Evolutionary conservation across 2,329 filamentous ascomycete genomes (phyloP).

Genomic region (Trichocomaceae sp.): DNA sequence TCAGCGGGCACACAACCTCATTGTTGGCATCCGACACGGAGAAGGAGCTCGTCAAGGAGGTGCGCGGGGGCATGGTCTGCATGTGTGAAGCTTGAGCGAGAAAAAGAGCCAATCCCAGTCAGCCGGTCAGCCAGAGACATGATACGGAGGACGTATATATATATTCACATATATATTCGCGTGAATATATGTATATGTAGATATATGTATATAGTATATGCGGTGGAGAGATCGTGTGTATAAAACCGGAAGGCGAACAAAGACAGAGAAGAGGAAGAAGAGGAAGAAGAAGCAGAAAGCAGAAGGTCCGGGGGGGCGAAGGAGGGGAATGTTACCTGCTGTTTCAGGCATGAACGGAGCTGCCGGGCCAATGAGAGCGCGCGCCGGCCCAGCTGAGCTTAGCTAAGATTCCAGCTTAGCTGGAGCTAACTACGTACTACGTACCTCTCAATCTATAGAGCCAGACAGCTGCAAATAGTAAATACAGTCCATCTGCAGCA

Average conservation of each 20-base stretch:
- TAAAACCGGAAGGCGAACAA: neutral
- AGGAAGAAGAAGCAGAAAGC: neutral
- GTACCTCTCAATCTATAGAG: no score
- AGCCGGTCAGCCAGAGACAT: neutral
- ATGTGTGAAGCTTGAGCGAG: constrained; percentile 15
- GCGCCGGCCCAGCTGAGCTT: neutral
- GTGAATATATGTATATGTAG: neutral
- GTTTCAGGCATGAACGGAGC: neutral
- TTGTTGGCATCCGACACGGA: constrained; percentile 87
- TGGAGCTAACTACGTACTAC: no score
- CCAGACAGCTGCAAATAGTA: no score
- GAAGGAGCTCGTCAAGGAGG: constrained; percentile 81
- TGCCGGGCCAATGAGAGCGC: neutral
- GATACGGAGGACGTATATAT: neutral
- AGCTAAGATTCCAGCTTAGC: neutral
- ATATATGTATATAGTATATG: neutral
- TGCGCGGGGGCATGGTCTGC: constrained; percentile 77
- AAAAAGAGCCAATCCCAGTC: neutral
- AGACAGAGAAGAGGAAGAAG: neutral
- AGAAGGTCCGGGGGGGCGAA: neutral
- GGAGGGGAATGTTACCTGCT: neutral
- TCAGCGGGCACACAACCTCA: constrained; percentile 92
- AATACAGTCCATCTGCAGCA: no score
- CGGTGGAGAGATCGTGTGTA: neutral
- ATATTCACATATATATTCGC: neutral